phyloP scores from a whole-genome alignment of 768 basidiomycete species.

The Pleurotus salmoneostramineus region DNA sequence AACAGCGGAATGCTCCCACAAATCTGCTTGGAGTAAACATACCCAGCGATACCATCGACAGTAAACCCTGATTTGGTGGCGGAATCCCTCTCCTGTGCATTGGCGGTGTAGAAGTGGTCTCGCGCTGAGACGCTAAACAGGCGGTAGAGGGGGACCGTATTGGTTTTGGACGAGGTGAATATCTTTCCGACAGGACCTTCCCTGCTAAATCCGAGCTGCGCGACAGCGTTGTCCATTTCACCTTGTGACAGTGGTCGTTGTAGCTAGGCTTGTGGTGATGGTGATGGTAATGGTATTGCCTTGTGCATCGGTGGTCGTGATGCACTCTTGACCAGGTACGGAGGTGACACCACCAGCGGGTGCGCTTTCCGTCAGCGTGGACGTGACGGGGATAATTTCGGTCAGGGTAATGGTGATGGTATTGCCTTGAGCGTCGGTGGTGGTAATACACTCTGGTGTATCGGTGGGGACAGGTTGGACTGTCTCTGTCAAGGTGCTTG shows the following conservation, averaged over 20 bases:
- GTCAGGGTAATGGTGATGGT: background rate
- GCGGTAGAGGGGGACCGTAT: background rate
- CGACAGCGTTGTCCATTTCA: background rate
- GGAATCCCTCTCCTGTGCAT: background rate
- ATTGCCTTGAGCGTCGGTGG: background rate
- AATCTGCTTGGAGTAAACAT: background rate
- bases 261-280: background rate
- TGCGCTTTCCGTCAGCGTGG: background rate
- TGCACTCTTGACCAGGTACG: background rate
- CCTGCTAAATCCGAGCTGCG: background rate
- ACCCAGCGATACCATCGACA: background rate
- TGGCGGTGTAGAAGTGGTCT: background rate
- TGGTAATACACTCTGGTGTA: background rate
- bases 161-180: background rate
- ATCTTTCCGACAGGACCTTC: background rate
- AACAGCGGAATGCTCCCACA: background rate
- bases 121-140: background rate
- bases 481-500: background rate
- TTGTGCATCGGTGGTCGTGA: background rate
- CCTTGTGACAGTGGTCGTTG: background rate
- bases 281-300: background rate
- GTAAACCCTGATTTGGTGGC: background rate
- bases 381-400: background rate
- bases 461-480: background rate
- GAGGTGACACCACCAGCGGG: background rate